Evolutionary conservation across 768 basidiomycete genomes (phyloP).

Genomic region (Lactarius indigo): DNA sequence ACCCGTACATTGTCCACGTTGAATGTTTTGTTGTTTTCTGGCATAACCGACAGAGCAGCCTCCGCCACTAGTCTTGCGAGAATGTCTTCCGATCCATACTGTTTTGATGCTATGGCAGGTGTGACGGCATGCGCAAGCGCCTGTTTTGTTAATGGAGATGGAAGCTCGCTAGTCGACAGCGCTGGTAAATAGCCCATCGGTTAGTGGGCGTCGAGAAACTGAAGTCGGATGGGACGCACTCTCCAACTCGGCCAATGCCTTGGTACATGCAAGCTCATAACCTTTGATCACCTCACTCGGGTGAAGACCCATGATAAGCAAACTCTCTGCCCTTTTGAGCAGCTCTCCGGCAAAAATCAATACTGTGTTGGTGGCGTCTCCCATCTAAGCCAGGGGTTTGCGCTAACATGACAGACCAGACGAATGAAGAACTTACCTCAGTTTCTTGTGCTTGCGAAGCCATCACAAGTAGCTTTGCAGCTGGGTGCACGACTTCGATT

Average conservation of each 20-base stretch:
- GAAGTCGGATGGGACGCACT: constrained; percentile 51
- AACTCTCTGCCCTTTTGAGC: constrained; percentile 86
- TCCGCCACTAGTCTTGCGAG: constrained; percentile 86
- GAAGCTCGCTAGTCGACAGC: constrained; percentile 65
- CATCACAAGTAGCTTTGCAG: constrained; percentile 99
- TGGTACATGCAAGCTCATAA: constrained; percentile 85
- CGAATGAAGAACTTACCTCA: constrained; percentile 56
- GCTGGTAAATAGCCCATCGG: constrained; percentile 39
- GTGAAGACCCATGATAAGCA: constrained; percentile 95
- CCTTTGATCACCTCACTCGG: constrained; percentile 95
- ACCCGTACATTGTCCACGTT: constrained; percentile 98
- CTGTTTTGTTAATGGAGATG: constrained; percentile 64
- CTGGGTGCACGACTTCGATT: constrained; percentile 97
- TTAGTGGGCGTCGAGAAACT: not conserved
- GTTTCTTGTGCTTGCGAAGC: constrained; percentile 94
- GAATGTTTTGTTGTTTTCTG: constrained; percentile 82
- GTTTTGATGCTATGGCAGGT: constrained; percentile 94
- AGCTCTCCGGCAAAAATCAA: constrained; percentile 94
- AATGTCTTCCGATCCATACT: constrained; percentile 88
- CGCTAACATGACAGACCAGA: not conserved
- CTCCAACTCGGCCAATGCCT: constrained; percentile 84
- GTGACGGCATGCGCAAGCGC: constrained; percentile 74
- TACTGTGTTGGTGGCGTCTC: constrained; percentile 94
- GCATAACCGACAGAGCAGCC: constrained; percentile 91
- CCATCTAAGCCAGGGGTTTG: constrained; percentile 56